Conservation (phyloP, 2,329 filamentous ascomycete species). For the Pseudogymnoascus sp. region DNA sequence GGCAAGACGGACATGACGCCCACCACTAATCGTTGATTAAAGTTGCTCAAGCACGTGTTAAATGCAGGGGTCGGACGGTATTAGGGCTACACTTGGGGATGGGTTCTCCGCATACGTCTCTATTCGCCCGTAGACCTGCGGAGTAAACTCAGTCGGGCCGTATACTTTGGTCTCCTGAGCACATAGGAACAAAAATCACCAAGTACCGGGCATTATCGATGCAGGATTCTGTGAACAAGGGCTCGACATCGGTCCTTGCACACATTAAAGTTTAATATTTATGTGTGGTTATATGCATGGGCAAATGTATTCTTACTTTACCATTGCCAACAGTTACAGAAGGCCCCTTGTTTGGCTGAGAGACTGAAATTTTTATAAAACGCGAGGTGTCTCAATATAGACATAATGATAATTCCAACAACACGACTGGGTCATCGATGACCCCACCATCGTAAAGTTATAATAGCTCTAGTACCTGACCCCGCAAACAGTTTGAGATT, state of each 20-base stretch:
- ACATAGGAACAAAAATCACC: neutral
- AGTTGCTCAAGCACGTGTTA: neutral
- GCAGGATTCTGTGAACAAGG: neutral
- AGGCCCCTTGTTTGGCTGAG: neutral
- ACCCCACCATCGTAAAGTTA: neutral
- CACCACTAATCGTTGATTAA: neutral
- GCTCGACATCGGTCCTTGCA: neutral
- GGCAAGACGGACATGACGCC: neutral
- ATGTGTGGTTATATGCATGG: neutral
- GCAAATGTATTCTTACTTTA: neutral
- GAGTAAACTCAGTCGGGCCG: neutral
- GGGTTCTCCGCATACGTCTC: neutral
- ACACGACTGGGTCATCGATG: neutral
- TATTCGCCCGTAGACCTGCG: neutral
- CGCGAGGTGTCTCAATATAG: neutral
- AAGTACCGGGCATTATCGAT: neutral
- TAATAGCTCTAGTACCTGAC: neutral
- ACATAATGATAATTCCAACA: neutral
- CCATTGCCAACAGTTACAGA: neutral
- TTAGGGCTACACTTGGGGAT: neutral
- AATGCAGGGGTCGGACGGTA: neutral
- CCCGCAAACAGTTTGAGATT: neutral
- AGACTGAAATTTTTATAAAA: neutral
- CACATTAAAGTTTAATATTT: neutral
- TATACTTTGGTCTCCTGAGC: neutral